phyloP scores from a whole-genome alignment of 495 filamentous ascomycete species.

The Neurospora sp. region DNA sequence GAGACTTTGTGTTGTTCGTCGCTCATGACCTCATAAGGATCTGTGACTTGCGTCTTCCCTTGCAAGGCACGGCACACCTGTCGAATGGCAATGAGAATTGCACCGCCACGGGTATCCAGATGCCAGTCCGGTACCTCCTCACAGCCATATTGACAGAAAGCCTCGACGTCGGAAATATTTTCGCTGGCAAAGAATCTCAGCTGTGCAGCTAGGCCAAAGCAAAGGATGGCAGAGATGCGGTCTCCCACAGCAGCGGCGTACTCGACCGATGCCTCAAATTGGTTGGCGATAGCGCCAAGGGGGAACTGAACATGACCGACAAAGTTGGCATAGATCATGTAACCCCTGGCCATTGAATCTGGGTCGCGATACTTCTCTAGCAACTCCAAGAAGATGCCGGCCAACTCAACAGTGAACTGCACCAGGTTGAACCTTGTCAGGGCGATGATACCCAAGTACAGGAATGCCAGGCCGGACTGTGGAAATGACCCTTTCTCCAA shows the following conservation, averaged over 20 bases:
- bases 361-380: constrained; percentile 57
- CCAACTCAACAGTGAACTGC: constrained; percentile 55
- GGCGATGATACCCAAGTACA: constrained; percentile 64
- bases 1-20: constrained; percentile 58
- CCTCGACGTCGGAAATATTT: constrained; percentile 64
- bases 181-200: constrained; percentile 64
- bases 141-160: constrained; percentile 59
- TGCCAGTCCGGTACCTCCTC: constrained; percentile 70
- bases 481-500: constrained; percentile 56
- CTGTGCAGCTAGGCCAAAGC: constrained; percentile 60
- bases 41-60: constrained; percentile 61
- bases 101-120: constrained; percentile 69
- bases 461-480: constrained; percentile 65
- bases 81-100: constrained; percentile 55
- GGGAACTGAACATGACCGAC: constrained; percentile 62
- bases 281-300: constrained; percentile 46
- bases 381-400: constrained; percentile 52
- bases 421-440: constrained; percentile 64
- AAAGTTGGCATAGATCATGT: constrained; percentile 63
- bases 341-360: constrained; percentile 59
- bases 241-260: constrained; percentile 63
- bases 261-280: constrained; percentile 60
- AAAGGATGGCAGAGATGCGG: constrained; percentile 62
- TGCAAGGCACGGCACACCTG: constrained; percentile 72
- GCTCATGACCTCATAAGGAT: constrained; percentile 51